A percentile compares a stretch with the other conserved stretches of the same genome.
These are phyloP conservation scores for Apiospora rasikravindrae DNA, from an alignment of 2,329 filamentous ascomycete species.

Conservation along the genomic window DNA sequence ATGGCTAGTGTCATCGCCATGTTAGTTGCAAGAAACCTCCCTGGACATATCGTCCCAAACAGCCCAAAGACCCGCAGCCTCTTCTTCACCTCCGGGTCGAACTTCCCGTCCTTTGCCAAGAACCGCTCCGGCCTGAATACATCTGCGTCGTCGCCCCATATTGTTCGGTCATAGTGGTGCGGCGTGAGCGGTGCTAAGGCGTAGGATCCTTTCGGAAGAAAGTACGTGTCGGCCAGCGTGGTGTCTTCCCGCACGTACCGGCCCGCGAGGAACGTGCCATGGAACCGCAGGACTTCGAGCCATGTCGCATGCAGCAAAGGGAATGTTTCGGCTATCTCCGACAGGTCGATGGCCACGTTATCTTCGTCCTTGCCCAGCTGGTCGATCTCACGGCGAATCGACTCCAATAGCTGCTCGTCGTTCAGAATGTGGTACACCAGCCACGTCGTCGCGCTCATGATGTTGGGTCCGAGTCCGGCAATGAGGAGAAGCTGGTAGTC, in stretches of 20 bases:
- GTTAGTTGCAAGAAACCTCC: constrained; percentile 23
- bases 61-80: constrained; percentile 24
- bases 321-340: not conserved
- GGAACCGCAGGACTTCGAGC: constrained; percentile 21
- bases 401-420: not conserved
- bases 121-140: not conserved
- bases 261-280: constrained; percentile 21
- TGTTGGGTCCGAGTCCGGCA: constrained; percentile 23
- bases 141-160: constrained; percentile 13
- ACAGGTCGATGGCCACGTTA: not conserved
- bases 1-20: constrained; percentile 21
- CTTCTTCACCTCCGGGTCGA: constrained; percentile 20
- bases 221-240: constrained; percentile 14
- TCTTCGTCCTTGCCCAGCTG: not conserved
- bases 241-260: constrained; percentile 24
- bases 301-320: not conserved
- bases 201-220: constrained; percentile 22
- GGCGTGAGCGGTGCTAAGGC: constrained; percentile 23
- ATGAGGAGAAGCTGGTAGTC: constrained; percentile 26
- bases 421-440: constrained; percentile 21
- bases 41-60: constrained; percentile 24
- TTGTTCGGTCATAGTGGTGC: constrained; percentile 11
- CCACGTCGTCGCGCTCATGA: constrained; percentile 24
- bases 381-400: not conserved
- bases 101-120: not conserved